These are phyloP conservation scores for Schoenoplectus tabernaemontani DNA, from an alignment of 202 grass and related monocot species.

Conservation along the genomic window DNA sequence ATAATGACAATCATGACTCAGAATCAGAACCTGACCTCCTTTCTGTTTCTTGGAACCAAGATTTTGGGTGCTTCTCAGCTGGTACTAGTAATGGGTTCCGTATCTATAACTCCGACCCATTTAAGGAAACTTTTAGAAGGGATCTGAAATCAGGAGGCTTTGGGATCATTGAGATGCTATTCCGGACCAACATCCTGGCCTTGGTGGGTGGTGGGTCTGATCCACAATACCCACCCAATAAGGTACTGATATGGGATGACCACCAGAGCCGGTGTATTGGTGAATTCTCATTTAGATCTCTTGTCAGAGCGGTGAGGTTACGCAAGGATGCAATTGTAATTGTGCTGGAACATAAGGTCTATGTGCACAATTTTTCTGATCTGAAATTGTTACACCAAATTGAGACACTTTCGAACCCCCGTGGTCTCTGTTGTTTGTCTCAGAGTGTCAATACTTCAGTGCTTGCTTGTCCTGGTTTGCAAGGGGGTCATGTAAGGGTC, in stretches of 20 bases:
- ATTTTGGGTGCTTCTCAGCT: conserved; percentile 68
- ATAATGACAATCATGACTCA: conserved; percentile 20
- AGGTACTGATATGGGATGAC: conserved; percentile 94
- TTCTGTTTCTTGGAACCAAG: conserved; percentile 81
- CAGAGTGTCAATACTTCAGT: conserved; percentile 76
- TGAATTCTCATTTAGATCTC: conserved; percentile 72
- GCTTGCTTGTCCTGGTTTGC: conserved; percentile 71
- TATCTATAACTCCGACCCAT: conserved; percentile 73
- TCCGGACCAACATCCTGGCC: conserved; percentile 79
- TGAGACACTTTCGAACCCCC: conserved; percentile 61
- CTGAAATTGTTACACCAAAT: conserved; percentile 88
- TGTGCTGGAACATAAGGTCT: conserved; percentile 84
- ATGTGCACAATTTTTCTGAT: conserved; percentile 66
- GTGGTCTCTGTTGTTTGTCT: conserved; percentile 81
- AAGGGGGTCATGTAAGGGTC: conserved; percentile 58
- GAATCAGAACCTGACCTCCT: conserved; percentile 52
- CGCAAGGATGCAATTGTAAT: conserved; percentile 64
- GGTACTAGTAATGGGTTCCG: conserved; percentile 80
- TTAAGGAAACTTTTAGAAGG: conserved; percentile 89
- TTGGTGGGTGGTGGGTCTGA: conserved; percentile 72
- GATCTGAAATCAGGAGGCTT: conserved; percentile 79
- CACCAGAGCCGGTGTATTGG: conserved; percentile 72
- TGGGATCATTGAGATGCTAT: conserved; percentile 77
- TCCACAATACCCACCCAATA: conserved; percentile 59
- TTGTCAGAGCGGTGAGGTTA: conserved; percentile 55